These are phyloP conservation scores for Cutaneotrichosporon cavernicola DNA, from an alignment of 1,284 basidiomycete genomes.

Conservation along the genomic window DNA sequence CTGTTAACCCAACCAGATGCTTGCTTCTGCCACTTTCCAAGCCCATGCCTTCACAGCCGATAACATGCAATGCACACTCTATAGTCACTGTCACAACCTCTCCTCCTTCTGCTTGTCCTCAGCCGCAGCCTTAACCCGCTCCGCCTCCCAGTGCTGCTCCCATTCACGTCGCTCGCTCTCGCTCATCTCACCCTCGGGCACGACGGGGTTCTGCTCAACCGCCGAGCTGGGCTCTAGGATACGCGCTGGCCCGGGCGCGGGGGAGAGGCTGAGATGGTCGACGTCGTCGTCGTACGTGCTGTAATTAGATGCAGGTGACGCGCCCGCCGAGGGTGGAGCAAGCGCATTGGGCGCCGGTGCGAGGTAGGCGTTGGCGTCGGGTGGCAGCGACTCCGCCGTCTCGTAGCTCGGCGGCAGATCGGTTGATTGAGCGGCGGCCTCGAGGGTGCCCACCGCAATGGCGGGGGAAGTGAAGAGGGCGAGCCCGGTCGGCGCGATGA, in stretches of 20 bases:
- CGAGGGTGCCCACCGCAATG: neutral
- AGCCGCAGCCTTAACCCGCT: neutral
- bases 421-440: neutral
- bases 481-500: neutral
- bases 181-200: constrained; percentile 14
- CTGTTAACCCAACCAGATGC: too few species aligned
- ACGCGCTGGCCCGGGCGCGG: neutral
- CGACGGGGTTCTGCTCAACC: neutral
- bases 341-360: neutral
- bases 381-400: neutral
- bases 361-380: neutral
- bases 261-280: constrained; percentile 5
- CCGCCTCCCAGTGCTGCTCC: constrained; percentile 14
- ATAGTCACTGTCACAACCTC: constrained; percentile 19
- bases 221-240: neutral
- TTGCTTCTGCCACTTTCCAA: too few species aligned
- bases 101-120: constrained; percentile 1
- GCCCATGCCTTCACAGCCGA: neutral
- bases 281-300: neutral
- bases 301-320: neutral
- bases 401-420: constrained; percentile 12
- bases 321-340: neutral
- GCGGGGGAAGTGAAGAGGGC: neutral
- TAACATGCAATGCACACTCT: constrained; percentile 1
- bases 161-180: constrained; percentile 18